Evolutionary conservation across 1,139 yeast species (phyloP), one percentile per base, ranked within the genome.

Genomic region (Saccharomyces hybrid): DNA sequence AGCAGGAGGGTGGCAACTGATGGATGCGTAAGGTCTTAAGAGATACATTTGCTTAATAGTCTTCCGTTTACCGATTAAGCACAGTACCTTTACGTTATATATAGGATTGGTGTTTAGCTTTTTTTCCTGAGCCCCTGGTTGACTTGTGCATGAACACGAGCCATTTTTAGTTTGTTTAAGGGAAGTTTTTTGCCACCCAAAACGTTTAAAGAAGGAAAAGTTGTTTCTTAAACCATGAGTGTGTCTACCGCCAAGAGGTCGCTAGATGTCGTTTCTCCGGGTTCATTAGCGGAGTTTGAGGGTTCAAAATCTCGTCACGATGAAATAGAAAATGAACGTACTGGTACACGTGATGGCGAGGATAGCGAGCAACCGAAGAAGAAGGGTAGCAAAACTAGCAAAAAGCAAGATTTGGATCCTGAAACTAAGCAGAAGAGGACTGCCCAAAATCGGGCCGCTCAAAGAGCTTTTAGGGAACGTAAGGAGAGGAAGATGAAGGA

Each of bases 401-500:
- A 34, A 27, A 48, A 51, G 42, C 49, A 51, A 42, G 51, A 51
- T 20, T 75, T 84, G 56, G 86, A 84, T 23, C 79, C 86, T 2
- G 96, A 88, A 67, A 96, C 97, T 2, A 79, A 75, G 60, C 81
- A 83, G 63, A 91, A 89, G 76, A 78, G 98, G 63, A 88, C 96
- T 20, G 97, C 97, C 1, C 99, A 93, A 73, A 93, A 93, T 71
- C 79, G 99, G 66, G 98, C 98, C 4, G 99, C 99, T 16, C 99
- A 93, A 72, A 78, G 98, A 56, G 98, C 98, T 6, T 93, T 91
- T 71, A 77, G 99, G 57, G 99, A 93, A 71, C 81, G 99, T 59
- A 91, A 91, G 70, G 98, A 93, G 70, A 78, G 78, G 56, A 89
- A 88, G 66, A 81, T 93, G 85, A 81, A 83, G 67, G 97, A 91